phyloP scores from a whole-genome alignment of 306 rosid genomes.

The Citrullus mucosospermus region DNA sequence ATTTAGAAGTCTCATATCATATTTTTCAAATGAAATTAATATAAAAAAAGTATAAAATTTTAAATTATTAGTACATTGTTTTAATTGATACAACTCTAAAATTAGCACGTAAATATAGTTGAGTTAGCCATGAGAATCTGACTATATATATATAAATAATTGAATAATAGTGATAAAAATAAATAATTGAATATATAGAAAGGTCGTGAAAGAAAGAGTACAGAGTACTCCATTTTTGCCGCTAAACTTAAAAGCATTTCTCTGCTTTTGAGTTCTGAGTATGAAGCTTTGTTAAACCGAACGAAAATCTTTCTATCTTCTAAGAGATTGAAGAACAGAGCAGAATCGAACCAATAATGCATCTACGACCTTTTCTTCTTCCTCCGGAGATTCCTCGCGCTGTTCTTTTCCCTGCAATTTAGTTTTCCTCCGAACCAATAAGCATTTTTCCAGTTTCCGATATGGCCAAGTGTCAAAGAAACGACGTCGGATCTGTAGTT shows the following conservation, averaged over 20 bases:
- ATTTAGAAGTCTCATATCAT: no score
- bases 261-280: neutral
- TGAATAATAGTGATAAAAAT: neutral
- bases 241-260: neutral
- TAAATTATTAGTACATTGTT: no score
- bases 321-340: neutral
- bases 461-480: constrained; percentile 71
- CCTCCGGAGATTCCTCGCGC: neutral
- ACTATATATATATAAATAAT: no score
- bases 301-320: neutral
- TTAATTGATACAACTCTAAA: no score
- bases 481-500: constrained; percentile 44
- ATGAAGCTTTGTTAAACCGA: neutral
- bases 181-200: neutral
- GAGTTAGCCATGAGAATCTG: no score
- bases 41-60: no score
- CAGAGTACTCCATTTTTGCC: neutral
- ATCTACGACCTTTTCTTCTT: neutral
- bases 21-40: no score
- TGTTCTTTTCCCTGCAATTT: constrained; percentile 28
- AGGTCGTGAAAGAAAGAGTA: neutral
- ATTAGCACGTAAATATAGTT: no score
- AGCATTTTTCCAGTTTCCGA: neutral
- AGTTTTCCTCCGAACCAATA: constrained; percentile 10
- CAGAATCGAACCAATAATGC: neutral